Conservation (phyloP, 1,284 basidiomycete species). For the Somion occarium region DNA sequence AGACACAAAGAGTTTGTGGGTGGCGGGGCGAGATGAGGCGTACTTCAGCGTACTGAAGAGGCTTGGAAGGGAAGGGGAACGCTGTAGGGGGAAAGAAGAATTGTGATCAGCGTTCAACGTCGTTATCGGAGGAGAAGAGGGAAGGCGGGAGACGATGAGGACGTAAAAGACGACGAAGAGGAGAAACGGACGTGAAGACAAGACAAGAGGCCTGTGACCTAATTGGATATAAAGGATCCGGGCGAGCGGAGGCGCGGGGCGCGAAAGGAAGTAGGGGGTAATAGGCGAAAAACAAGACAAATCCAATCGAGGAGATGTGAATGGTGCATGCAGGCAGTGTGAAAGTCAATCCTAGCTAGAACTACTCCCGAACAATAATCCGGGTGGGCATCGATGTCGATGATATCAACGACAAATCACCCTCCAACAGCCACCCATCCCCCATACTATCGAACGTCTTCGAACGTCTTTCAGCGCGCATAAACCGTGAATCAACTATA, state of each 20-base stretch:
- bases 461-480: too few species aligned
- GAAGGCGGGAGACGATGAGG: constrained; percentile 19
- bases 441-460: not conserved
- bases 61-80: constrained; percentile 2
- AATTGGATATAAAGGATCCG: constrained; percentile 33
- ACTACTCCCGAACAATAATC: not conserved
- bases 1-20: not conserved
- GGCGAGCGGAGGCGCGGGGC: constrained; percentile 18
- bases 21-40: too few species aligned
- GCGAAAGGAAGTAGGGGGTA: not conserved
- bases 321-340: too few species aligned
- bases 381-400: not conserved
- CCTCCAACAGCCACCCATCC: not conserved
- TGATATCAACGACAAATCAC: not conserved
- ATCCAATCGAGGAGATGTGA: not conserved
- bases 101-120: constrained; percentile 53
- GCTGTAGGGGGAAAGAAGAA: constrained; percentile 9
- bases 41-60: not conserved
- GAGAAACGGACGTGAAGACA: constrained; percentile 29
- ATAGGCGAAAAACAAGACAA: constrained; percentile 7
- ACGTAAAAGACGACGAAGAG: constrained; percentile 25
- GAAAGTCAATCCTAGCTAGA: too few species aligned
- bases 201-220: constrained; percentile 26
- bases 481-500: too few species aligned
- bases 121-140: constrained; percentile 36